A percentile compares a stretch with the other conserved stretches of the same genome.
These are phyloP conservation scores for Suillus alpinus DNA, from an alignment of 768 basidiomycete genomes.

Conservation along the genomic window DNA sequence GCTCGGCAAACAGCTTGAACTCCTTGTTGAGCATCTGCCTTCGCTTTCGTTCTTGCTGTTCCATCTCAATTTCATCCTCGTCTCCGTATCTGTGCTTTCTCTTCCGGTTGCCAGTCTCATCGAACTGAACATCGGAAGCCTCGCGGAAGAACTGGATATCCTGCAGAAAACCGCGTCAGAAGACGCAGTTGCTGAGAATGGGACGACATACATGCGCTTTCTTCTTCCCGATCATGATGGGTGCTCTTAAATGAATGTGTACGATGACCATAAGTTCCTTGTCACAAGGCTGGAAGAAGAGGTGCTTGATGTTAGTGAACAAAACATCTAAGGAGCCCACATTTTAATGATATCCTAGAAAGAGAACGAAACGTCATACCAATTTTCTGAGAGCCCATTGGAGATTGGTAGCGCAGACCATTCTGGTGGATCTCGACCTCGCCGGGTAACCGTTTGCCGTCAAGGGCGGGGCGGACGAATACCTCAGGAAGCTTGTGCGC, in stretches of 20 bases:
- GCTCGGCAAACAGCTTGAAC: constrained; percentile 90
- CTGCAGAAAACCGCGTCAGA: constrained; percentile 35
- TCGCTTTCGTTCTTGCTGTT: constrained; percentile 93
- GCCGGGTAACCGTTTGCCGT: constrained; percentile 94
- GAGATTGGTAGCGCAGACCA: constrained; percentile 89
- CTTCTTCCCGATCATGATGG: constrained; percentile 99
- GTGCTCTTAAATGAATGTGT: constrained; percentile 89
- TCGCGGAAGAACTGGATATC: constrained; percentile 99
- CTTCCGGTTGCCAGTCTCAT: constrained; percentile 99
- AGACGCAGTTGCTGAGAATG: neutral
- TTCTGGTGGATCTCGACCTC: constrained; percentile 98
- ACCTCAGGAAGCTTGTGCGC: constrained; percentile 88
- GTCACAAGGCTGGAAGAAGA: constrained; percentile 99
- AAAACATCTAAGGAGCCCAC: constrained; percentile 63
- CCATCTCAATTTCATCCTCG: constrained; percentile 98
- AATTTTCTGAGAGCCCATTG: constrained; percentile 84
- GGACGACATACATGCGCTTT: constrained; percentile 76
- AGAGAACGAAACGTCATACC: constrained; percentile 46
- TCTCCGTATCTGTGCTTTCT: constrained; percentile 96
- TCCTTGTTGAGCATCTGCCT: constrained; percentile 89
- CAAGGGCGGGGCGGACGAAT: constrained; percentile 89
- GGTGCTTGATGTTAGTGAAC: constrained; percentile 96
- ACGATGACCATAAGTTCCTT: constrained; percentile 92
- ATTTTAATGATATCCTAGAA: constrained; percentile 6
- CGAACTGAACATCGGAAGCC: constrained; percentile 95